A percentile compares a stretch with the other conserved stretches of the same genome.
These are phyloP conservation scores for Acorus calamus DNA, from an alignment of 106 monocot species.

Conservation along the genomic window DNA sequence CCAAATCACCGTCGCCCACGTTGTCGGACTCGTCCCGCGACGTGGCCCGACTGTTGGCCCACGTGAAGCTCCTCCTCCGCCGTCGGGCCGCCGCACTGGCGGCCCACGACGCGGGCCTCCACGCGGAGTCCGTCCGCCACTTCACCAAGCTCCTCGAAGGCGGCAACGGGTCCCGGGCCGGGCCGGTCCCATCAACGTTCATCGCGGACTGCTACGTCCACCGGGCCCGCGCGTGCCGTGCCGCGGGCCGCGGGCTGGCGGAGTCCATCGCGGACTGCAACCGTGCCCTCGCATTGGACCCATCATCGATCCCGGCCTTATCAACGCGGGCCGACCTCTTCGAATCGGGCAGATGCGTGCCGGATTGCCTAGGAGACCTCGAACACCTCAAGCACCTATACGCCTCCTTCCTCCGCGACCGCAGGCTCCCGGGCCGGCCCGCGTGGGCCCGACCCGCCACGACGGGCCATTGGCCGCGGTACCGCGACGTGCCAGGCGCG, in stretches of 20 bases:
- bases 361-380: conserved; percentile 78
- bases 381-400: conserved; percentile 89
- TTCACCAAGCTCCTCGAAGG: conserved; percentile 83
- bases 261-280: conserved; percentile 89
- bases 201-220: conserved; percentile 61
- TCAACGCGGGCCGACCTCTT: conserved; percentile 57
- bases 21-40: conserved; percentile 19
- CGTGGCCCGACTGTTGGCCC: conserved; percentile 52
- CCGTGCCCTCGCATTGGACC: conserved; percentile 68
- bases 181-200: conserved; percentile 41
- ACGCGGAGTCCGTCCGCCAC: conserved; percentile 62
- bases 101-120: conserved; percentile 70
- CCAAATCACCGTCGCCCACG: not conserved
- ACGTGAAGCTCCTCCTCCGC: conserved; percentile 82
- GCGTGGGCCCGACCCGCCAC: conserved; percentile 26
- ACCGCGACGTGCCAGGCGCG: conserved; percentile 51
- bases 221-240: conserved; percentile 55
- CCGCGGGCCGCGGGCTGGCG: conserved; percentile 34
- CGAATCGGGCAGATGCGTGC: conserved; percentile 33
- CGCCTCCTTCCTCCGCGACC: conserved; percentile 52
- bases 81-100: conserved; percentile 85
- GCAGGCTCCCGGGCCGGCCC: conserved; percentile 66
- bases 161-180: conserved; percentile 12
- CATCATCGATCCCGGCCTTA: conserved; percentile 58
- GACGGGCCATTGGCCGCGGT: conserved; percentile 23